Percentiles rank a stretch among this genome's conserved stretches.
Conservation (phyloP, 306 rosid species). For the Citrullus colocynthis region DNA sequence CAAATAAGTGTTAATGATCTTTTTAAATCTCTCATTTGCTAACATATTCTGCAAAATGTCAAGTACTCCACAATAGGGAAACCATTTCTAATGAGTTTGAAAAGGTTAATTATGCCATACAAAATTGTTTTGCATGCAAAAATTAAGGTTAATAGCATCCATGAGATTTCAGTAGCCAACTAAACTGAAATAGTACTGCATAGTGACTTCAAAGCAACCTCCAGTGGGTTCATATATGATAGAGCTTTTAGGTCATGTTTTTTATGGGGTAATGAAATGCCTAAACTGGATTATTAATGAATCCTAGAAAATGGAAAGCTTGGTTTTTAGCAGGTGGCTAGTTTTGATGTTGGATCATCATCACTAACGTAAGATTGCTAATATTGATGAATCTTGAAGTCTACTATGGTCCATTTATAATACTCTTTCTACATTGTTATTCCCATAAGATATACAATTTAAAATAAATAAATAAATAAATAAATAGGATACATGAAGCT, state of each 20-base stretch:
- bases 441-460: background rate
- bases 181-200: background rate
- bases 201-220: background rate
- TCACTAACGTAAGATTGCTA: background rate
- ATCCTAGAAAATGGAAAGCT: background rate
- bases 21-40: constrained; percentile 51
- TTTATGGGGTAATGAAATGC: background rate
- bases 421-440: background rate
- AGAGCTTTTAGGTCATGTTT: background rate
- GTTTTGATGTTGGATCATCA: background rate
- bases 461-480: constrained; percentile 2
- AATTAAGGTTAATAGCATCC: background rate
- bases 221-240: background rate
- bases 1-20: constrained; percentile 30
- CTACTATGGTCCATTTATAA: background rate
- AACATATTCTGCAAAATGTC: constrained; percentile 56
- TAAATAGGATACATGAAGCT: constrained; percentile 58
- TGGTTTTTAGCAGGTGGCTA: background rate
- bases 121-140: background rate
- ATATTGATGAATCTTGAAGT: background rate
- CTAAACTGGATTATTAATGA: background rate
- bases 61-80: constrained; percentile 30
- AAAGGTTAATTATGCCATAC: background rate
- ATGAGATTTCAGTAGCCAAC: background rate
- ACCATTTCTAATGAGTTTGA: background rate